Percentiles rank a stretch among this genome's conserved stretches.
These are phyloP conservation scores for Cyanophora paradoxa DNA, from an alignment of 78 protist genomes.

Conservation along the genomic window DNA sequence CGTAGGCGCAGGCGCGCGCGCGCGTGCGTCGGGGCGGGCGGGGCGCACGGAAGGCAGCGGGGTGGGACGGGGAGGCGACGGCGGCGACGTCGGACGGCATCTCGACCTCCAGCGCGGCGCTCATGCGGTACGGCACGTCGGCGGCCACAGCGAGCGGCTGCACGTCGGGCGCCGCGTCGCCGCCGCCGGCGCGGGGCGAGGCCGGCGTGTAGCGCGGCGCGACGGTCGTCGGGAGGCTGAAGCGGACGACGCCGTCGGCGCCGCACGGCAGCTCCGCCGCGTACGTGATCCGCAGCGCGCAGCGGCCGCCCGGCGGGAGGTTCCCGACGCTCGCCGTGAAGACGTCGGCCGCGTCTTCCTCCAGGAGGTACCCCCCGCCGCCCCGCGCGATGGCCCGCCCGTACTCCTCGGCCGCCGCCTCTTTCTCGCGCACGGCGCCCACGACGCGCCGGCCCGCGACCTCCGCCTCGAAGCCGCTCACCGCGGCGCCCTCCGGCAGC, in stretches of 20 bases:
- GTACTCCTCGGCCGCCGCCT: constrained; percentile 57
- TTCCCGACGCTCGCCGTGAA: constrained; percentile 72
- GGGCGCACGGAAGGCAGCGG: no score
- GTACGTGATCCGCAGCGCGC: constrained; percentile 54
- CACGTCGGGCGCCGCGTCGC: no score
- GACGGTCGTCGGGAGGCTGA: constrained; percentile 61
- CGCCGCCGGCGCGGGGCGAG: not conserved
- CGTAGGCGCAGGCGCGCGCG: no score
- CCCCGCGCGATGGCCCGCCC: constrained; percentile 53
- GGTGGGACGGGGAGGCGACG: constrained; percentile 19
- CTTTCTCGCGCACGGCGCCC: constrained; percentile 74
- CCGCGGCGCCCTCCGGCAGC: no score
- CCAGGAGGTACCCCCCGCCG: constrained; percentile 70
- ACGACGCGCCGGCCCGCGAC: constrained; percentile 60
- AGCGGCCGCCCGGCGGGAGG: constrained; percentile 55
- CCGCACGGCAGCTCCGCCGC: constrained; percentile 54
- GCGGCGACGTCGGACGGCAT: constrained; percentile 25
- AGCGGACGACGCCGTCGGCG: constrained; percentile 28
- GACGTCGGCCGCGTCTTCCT: constrained; percentile 56
- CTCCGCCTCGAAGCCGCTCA: constrained; percentile 74
- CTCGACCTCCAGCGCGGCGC: constrained; percentile 2
- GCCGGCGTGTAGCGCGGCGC: constrained; percentile 49
- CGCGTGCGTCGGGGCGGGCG: no score
- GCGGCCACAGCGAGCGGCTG: no score
- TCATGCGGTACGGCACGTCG: not conserved